Evolutionary conservation across 306 rosid genomes (phyloP).

Genomic region (Cicer pinnatifidum): DNA sequence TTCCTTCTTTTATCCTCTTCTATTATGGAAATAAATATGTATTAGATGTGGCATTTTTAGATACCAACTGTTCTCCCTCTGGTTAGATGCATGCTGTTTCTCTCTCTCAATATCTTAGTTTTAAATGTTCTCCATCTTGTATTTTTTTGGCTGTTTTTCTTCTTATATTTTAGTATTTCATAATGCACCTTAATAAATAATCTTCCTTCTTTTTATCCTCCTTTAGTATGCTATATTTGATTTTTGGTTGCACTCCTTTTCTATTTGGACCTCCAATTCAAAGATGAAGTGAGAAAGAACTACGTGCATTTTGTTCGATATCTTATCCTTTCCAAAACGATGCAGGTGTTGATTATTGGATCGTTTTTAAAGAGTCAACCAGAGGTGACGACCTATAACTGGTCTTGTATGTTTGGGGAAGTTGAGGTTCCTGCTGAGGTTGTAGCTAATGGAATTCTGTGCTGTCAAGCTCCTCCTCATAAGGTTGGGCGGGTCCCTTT

Average conservation of each 20-base stretch:
- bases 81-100: constrained; percentile 30
- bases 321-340: constrained; percentile 35
- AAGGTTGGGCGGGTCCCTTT: constrained; percentile 75
- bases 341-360: constrained; percentile 80
- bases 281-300: constrained; percentile 33
- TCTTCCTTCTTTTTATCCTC: background rate
- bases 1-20: constrained; percentile 19
- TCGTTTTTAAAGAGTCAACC: constrained; percentile 61
- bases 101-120: constrained; percentile 23
- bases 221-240: constrained; percentile 36
- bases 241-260: constrained; percentile 10
- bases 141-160: constrained; percentile 15
- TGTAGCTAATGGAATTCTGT: constrained; percentile 75
- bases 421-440: constrained; percentile 85
- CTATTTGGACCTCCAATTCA: constrained; percentile 6
- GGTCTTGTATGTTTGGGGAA: constrained; percentile 98
- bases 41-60: constrained; percentile 25
- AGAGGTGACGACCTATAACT: constrained; percentile 52
- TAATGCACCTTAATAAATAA: background rate
- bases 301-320: constrained; percentile 28
- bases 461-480: constrained; percentile 80
- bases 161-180: constrained; percentile 25
- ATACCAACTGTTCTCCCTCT: constrained; percentile 33
- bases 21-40: constrained; percentile 28
- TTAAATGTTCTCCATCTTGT: constrained; percentile 16